Evolutionary conservation across 768 basidiomycete genomes (phyloP).

Genomic region (Pleurotus sapidus): DNA sequence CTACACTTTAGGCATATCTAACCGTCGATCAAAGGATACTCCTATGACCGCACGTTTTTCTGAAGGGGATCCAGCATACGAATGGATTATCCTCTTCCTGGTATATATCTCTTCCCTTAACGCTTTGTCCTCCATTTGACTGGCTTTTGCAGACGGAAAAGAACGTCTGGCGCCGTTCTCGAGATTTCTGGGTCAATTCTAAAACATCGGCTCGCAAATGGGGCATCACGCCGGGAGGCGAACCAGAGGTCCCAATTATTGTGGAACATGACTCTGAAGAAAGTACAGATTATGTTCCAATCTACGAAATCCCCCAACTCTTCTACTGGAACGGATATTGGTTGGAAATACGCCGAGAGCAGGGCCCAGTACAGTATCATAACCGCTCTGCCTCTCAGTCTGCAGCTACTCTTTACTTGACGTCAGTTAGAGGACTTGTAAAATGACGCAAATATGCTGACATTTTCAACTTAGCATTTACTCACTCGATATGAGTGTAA

Average conservation of each 20-base stretch:
- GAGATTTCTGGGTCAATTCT: slow-evolving; percentile 39
- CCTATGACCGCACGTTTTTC: slow-evolving; percentile 41
- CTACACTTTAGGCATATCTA: neutral
- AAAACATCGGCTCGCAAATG: slow-evolving; percentile 38
- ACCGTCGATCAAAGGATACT: slow-evolving; percentile 30
- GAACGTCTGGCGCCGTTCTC: slow-evolving; percentile 37
- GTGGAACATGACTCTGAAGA: slow-evolving; percentile 14
- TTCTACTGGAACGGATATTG: slow-evolving; percentile 44
- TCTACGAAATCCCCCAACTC: slow-evolving; percentile 35
- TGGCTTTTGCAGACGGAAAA: slow-evolving; percentile 31
- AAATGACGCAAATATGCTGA: neutral
- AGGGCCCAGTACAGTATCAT: slow-evolving; percentile 8
- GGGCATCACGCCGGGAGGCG: slow-evolving; percentile 26
- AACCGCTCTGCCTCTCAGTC: slow-evolving; percentile 7
- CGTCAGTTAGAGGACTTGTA: slow-evolving; percentile 23
- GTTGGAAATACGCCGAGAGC: slow-evolving; percentile 31
- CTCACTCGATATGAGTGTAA: slow-evolving; percentile 36
- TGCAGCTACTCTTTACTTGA: slow-evolving; percentile 21
- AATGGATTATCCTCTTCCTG: slow-evolving; percentile 45
- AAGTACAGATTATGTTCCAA: slow-evolving; percentile 41
- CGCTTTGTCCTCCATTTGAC: neutral
- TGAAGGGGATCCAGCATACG: slow-evolving; percentile 46
- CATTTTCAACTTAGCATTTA: slow-evolving; percentile 29
- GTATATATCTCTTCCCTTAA: slow-evolving; percentile 18
- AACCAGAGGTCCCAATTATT: slow-evolving; percentile 8